phyloP scores from a whole-genome alignment of 2,329 filamentous ascomycete genomes.

The Phyllosticta capitalensis region DNA sequence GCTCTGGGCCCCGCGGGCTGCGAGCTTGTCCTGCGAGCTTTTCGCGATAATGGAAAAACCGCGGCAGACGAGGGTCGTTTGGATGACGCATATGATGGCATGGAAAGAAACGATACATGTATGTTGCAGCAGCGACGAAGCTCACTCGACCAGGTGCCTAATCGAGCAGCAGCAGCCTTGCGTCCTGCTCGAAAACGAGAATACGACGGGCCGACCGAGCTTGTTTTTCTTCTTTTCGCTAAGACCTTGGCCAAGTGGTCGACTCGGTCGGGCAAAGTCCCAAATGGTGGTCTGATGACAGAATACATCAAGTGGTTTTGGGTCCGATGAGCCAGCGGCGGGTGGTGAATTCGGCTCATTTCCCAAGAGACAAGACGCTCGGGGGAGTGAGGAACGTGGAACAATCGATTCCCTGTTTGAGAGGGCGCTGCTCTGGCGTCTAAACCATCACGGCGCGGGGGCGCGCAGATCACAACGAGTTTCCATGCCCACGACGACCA shows the following conservation, averaged over 20 bases:
- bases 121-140: background rate
- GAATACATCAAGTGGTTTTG: background rate
- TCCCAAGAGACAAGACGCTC: background rate
- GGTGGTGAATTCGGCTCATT: background rate
- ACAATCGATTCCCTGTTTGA: background rate
- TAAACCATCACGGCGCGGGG: background rate
- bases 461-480: background rate
- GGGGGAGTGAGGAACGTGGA: background rate
- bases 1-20: background rate
- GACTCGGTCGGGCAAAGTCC: background rate
- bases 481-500: background rate
- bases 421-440: background rate
- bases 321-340: background rate
- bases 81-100: background rate
- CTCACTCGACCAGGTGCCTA: background rate
- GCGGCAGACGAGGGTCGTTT: background rate
- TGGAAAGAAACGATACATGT: background rate
- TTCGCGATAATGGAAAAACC: background rate
- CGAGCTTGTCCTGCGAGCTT: background rate
- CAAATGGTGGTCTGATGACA: background rate
- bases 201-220: too few species aligned
- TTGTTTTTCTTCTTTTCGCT: background rate
- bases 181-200: background rate
- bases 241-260: background rate
- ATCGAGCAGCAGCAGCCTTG: background rate